A percentile compares a stretch with the other conserved stretches of the same genome.
Conservation (phyloP, 2,329 filamentous ascomycete genomes). For the Dothidotthia symphoricarpi region DNA sequence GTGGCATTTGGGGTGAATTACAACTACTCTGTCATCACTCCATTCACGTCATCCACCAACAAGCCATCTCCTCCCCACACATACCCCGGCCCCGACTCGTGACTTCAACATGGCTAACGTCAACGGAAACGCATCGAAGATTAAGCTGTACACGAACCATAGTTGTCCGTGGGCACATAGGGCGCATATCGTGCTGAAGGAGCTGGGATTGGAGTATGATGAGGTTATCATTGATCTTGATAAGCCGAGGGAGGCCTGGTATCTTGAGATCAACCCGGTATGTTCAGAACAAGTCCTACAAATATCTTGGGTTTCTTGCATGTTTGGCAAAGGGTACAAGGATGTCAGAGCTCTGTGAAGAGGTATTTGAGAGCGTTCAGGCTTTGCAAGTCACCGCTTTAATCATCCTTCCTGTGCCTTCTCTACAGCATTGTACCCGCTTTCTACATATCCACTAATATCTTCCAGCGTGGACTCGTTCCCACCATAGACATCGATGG, state of each 20-base stretch:
- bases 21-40: too few relatives aligned
- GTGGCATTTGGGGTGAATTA: too few relatives aligned
- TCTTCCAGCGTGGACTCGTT: slow-evolving; percentile 64
- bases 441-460: slow-evolving; percentile 3
- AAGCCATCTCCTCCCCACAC: too few relatives aligned
- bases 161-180: slow-evolving; percentile 73
- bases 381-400: too few relatives aligned
- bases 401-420: too few relatives aligned
- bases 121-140: slow-evolving; percentile 45
- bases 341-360: too few relatives aligned
- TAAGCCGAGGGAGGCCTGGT: slow-evolving; percentile 68
- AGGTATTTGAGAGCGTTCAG: too few relatives aligned
- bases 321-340: too few relatives aligned
- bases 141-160: slow-evolving; percentile 70
- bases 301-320: too few relatives aligned
- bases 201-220: slow-evolving; percentile 64
- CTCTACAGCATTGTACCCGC: too few relatives aligned
- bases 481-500: slow-evolving; percentile 63
- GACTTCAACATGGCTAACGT: slow-evolving; percentile 20
- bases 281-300: slow-evolving; percentile 6
- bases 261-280: slow-evolving; percentile 72
- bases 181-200: slow-evolving; percentile 67
- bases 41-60: too few relatives aligned
- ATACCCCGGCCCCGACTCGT: too few relatives aligned
- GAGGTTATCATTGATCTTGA: slow-evolving; percentile 71